Evolutionary conservation across 768 basidiomycete genomes (phyloP).

Genomic region (Calocera viscosa): DNA sequence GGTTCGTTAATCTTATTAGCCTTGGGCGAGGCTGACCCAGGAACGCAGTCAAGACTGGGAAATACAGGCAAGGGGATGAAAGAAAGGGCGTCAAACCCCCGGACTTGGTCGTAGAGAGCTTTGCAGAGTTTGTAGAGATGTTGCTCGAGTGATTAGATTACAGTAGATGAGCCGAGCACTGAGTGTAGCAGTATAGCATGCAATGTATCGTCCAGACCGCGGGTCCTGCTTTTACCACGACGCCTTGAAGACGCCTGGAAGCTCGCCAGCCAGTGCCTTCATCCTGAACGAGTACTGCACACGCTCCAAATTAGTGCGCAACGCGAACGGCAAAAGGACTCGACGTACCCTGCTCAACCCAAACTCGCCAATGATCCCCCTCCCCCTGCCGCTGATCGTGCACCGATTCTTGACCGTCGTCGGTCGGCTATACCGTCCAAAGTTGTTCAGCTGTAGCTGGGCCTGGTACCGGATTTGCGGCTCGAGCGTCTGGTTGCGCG

Average conservation of each 20-base stretch:
- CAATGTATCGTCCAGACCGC: background rate
- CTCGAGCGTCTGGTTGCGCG: constrained; percentile 80
- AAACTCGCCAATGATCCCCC: constrained; percentile 84
- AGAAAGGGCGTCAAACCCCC: constrained; percentile 30
- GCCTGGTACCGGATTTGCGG: constrained; percentile 85
- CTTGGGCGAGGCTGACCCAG: too few relatives aligned
- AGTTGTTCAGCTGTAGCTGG: constrained; percentile 82
- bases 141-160: constrained; percentile 23
- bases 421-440: constrained; percentile 71
- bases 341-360: constrained; percentile 59
- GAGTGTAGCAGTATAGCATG: background rate
- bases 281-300: constrained; percentile 77
- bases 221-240: constrained; percentile 56
- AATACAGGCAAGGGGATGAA: constrained; percentile 54
- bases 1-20: too few relatives aligned
- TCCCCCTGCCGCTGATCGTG: constrained; percentile 66
- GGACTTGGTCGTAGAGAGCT: constrained; percentile 42
- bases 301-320: background rate
- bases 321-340: background rate
- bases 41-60: constrained; percentile 60
- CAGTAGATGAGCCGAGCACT: background rate
- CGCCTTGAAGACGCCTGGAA: constrained; percentile 81
- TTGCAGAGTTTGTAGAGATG: constrained; percentile 43
- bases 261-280: constrained; percentile 66
- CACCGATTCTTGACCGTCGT: constrained; percentile 84